Conservation (phyloP, 1,284 basidiomycete species). For the Leccinum laetum region DNA sequence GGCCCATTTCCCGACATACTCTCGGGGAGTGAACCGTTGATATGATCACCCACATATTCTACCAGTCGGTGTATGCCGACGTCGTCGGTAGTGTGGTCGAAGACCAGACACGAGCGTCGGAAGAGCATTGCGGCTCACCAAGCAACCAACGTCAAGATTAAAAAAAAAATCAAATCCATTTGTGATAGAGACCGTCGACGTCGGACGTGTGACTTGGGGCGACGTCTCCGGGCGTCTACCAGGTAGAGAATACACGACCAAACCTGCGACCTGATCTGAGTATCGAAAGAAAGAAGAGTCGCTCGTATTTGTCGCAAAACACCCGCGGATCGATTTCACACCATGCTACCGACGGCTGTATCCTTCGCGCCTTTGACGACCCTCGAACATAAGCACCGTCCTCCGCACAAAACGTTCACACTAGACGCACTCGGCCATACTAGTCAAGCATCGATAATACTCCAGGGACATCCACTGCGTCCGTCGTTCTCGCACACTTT, state of each 20-base stretch:
- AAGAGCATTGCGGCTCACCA: too few relatives aligned
- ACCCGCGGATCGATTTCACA: slow-evolving; percentile 8
- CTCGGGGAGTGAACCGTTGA: background rate
- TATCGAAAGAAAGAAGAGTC: background rate
- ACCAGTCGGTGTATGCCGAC: too few relatives aligned
- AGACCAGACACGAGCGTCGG: background rate
- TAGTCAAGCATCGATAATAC: slow-evolving; percentile 2
- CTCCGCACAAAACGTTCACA: background rate
- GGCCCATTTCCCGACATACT: slow-evolving; percentile 1
- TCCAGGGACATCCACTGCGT: background rate
- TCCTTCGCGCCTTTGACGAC: slow-evolving; percentile 1
- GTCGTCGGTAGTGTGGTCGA: slow-evolving; percentile 4
- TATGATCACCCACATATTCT: slow-evolving; percentile 9
- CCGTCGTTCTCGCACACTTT: slow-evolving; percentile 7
- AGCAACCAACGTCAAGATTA: too few relatives aligned
- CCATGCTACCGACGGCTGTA: background rate
- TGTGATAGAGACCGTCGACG: background rate
- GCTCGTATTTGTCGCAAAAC: background rate
- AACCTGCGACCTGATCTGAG: background rate
- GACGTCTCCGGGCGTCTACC: background rate
- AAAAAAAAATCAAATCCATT: too few relatives aligned
- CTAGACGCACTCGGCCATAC: background rate
- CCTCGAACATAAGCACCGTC: background rate
- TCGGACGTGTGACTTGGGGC: background rate
- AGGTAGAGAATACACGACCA: background rate